A percentile compares a stretch with the other conserved stretches of the same genome.
Conservation (phyloP, 441 rosid genomes). For the Syzygium syzygioides region DNA sequence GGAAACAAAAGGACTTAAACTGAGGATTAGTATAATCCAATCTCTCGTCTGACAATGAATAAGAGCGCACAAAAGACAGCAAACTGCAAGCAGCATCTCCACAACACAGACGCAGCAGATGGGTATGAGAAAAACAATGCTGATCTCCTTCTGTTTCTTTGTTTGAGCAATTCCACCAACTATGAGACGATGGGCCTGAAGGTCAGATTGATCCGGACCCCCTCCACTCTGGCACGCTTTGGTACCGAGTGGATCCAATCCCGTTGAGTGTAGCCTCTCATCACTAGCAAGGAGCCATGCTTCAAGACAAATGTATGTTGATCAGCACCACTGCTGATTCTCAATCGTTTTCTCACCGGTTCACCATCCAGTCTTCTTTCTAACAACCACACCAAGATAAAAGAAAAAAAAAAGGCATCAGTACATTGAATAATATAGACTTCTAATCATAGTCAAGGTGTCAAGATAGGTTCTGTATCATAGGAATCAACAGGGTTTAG, state of each 20-base stretch:
- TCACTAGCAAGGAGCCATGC: constrained; percentile 77
- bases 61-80: not conserved
- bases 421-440: not conserved
- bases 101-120: not conserved
- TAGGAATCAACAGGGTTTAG: not conserved
- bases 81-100: not conserved
- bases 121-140: not conserved
- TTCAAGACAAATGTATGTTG: constrained; percentile 45
- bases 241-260: constrained; percentile 90
- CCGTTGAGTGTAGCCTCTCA: constrained; percentile 79
- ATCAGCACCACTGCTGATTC: constrained; percentile 26
- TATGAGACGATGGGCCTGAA: constrained; percentile 43
- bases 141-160: not conserved
- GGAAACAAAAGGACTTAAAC: not conserved
- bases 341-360: constrained; percentile 46
- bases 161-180: not conserved
- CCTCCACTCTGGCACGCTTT: constrained; percentile 58
- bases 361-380: constrained; percentile 29
- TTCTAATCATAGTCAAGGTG: not conserved
- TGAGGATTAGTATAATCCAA: not conserved
- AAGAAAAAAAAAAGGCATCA: not conserved
- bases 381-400: not conserved
- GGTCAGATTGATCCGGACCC: constrained; percentile 70
- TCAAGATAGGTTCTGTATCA: not conserved
- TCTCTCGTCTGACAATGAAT: not conserved